Conservation (phyloP, 208 protist species). For the Strigomonas oncopelti region DNA sequence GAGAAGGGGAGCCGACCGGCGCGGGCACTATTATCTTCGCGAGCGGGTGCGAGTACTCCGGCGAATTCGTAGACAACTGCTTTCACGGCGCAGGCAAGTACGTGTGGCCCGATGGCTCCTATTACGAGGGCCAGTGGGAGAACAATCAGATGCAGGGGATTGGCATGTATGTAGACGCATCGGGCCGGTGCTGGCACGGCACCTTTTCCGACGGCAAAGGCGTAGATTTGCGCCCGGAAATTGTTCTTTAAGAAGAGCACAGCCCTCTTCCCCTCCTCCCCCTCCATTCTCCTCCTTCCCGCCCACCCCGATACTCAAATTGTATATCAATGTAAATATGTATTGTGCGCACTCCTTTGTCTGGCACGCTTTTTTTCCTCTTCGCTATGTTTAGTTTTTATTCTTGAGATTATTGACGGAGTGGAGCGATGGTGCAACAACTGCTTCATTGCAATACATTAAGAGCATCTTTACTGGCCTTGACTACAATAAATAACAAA, state of each 20-base stretch:
- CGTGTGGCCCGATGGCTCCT: slow-evolving; percentile 84
- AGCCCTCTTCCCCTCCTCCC: too few relatives aligned
- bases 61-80: slow-evolving; percentile 43
- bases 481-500: background rate
- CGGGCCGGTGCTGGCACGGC: slow-evolving; percentile 73
- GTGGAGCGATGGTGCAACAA: too few relatives aligned
- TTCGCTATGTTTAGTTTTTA: slow-evolving; percentile 12
- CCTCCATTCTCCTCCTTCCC: too few relatives aligned
- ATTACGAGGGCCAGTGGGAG: slow-evolving; percentile 82
- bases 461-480: too few relatives aligned
- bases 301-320: too few relatives aligned
- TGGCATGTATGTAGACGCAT: slow-evolving; percentile 73
- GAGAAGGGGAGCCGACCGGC: slow-evolving; percentile 69
- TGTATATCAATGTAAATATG: too few relatives aligned
- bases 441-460: too few relatives aligned
- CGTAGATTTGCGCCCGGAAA: slow-evolving; percentile 43
- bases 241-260: slow-evolving; percentile 32
- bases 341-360: too few relatives aligned
- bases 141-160: slow-evolving; percentile 79
- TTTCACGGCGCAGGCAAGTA: slow-evolving; percentile 76
- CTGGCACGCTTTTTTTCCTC: background rate
- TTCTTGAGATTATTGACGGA: background rate
- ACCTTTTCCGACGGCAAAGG: slow-evolving; percentile 59
- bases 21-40: slow-evolving; percentile 46
- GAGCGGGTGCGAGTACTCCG: slow-evolving; percentile 58